phyloP scores from a whole-genome alignment of 345 rosid genomes.

The Draba incana region DNA sequence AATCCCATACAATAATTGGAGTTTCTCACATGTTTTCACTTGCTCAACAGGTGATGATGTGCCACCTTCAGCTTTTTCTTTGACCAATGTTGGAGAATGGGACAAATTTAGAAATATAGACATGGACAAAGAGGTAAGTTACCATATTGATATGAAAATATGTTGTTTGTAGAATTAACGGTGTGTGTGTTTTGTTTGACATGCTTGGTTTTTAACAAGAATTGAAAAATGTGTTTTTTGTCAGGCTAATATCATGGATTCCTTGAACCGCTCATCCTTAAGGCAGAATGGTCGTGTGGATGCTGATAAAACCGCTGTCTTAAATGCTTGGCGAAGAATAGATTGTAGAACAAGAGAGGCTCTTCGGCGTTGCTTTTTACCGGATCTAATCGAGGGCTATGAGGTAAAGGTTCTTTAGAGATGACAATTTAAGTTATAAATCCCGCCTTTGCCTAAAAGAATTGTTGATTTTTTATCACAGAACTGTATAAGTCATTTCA shows the following conservation, averaged over 20 bases:
- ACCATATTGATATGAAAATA: neutral
- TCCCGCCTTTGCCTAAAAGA: neutral
- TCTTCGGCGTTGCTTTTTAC: slow-evolving; percentile 83
- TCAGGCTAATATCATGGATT: slow-evolving; percentile 68
- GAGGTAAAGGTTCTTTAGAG: slow-evolving; percentile 57
- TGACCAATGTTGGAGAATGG: slow-evolving; percentile 80
- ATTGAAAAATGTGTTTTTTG: slow-evolving; percentile 20
- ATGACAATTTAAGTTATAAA: neutral
- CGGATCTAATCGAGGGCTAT: slow-evolving; percentile 74
- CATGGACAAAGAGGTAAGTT: slow-evolving; percentile 94
- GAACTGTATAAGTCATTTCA: slow-evolving; percentile 70
- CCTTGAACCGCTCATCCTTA: slow-evolving; percentile 47
- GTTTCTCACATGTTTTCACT: neutral
- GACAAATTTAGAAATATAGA: slow-evolving; percentile 91
- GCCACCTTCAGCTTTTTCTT: slow-evolving; percentile 79
- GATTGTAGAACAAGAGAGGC: slow-evolving; percentile 88
- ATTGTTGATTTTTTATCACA: slow-evolving; percentile 23
- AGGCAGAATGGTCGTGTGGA: slow-evolving; percentile 63
- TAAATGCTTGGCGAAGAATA: slow-evolving; percentile 83
- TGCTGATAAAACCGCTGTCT: slow-evolving; percentile 65
- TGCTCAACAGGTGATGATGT: slow-evolving; percentile 73
- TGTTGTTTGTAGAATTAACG: too few relatives aligned
- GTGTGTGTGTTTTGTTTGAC: slow-evolving; percentile 1
- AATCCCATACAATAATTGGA: too few relatives aligned
- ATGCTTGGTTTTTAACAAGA: neutral